Conservation (phyloP, 371 early-diverging fungal species). For the Mucor velutinosus region DNA sequence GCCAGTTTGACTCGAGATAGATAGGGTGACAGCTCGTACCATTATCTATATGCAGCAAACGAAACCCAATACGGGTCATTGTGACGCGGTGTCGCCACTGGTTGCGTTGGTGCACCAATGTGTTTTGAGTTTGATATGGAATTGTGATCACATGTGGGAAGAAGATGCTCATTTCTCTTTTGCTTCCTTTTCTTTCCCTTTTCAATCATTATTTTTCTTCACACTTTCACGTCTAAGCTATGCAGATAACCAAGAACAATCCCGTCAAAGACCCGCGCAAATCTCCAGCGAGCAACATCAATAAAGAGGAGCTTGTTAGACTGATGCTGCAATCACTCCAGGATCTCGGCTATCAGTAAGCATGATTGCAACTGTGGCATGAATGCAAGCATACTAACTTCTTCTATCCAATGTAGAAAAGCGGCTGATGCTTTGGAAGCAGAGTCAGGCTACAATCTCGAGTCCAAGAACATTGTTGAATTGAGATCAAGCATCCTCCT, state of each 20-base stretch:
- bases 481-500: conserved; percentile 68
- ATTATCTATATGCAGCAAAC: not conserved
- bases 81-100: not conserved
- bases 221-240: not conserved
- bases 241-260: conserved; percentile 24
- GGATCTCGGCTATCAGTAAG: conserved; percentile 83
- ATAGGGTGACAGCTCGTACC: no score
- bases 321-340: conserved; percentile 83
- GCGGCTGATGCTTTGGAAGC: conserved; percentile 63
- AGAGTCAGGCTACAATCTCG: conserved; percentile 76
- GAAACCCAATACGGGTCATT: not conserved
- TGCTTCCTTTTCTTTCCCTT: not conserved
- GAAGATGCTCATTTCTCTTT: not conserved
- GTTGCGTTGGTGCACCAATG: not conserved
- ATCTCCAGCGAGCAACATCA: conserved; percentile 16
- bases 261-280: not conserved
- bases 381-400: not conserved
- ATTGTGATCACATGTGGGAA: not conserved
- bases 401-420: conserved; percentile 37
- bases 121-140: not conserved
- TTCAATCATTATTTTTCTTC: not conserved
- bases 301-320: conserved; percentile 78
- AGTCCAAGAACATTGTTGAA: conserved; percentile 56
- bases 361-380: not conserved
- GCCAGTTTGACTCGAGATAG: no score